Evolutionary conservation across 2,329 filamentous ascomycete species (phyloP), one percentile per base, ranked within the genome.

Genomic region (Colletotrichum agaves): DNA sequence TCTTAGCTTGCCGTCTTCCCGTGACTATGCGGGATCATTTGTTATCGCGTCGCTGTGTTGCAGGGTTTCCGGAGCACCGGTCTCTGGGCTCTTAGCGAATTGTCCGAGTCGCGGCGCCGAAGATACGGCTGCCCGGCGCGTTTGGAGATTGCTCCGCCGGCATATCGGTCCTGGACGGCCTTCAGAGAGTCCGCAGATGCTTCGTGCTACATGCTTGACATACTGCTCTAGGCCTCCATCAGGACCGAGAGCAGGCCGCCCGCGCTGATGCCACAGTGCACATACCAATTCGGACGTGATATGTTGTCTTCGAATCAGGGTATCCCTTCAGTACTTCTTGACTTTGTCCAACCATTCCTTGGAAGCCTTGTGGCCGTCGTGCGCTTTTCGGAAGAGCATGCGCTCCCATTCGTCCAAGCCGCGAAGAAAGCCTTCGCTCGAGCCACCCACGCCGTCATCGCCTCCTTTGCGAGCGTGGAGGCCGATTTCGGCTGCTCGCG

Each of bases 331-430:
- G 50, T 73, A 69, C 70, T 75, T 79, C 72, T 78, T 78, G 12
- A 81, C 85, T 71, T 85, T 86, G 35, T 91, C 90, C 73, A 90
- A 87, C 90, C 91, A 94, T 70, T 89, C 85, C 72, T 90, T 91
- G 35, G 88, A 86, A 7, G 86, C 83, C 78, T 91, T 94, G 2
- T 89, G 85, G 15, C 91, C 90, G 71, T 94, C 91, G 75, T 94
- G 92, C 1, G 90, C 89, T 67, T 87, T 88, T 50, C 91, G 86
- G 75, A 95, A 95, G 71, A 95, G 72, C 67, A 86, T 86, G 72
- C 94, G 87, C 82, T 99, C 96, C 78, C 90, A 94, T 81, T 98
- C 94, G 75, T 98, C 96, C 63, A 99, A 79, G 0, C 94, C 94
- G 33, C 92, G 85, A 73, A 98, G 82, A 73, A 98, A 98, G 72